Conservation (phyloP, 163 green algal genomes). For the Smithsoniella earleae region DNA sequence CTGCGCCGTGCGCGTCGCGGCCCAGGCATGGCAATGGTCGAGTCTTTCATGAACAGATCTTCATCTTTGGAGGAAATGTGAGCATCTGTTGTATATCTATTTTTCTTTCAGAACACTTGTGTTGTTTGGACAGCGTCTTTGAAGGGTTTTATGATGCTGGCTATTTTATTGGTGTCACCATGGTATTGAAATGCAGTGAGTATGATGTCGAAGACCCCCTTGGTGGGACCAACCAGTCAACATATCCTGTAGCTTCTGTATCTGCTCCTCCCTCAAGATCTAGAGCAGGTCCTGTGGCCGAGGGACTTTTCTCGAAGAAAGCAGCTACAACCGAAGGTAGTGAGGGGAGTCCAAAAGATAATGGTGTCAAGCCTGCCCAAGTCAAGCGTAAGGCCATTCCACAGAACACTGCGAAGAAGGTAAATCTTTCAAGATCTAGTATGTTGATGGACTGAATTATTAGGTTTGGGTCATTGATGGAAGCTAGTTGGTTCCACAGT, state of each 20-base stretch:
- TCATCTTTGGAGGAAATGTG: background rate
- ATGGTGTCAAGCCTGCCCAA: no score
- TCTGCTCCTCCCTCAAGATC: background rate
- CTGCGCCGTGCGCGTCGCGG: constrained; percentile 20
- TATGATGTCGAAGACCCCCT: background rate
- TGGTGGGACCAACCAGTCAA: background rate
- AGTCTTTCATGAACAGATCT: background rate
- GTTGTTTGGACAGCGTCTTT: no score
- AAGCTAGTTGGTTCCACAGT: no score
- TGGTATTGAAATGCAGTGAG: background rate
- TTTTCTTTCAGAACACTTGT: no score
- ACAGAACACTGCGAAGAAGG: background rate
- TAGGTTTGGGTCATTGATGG: no score
- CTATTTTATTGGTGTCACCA: background rate
- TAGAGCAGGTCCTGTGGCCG: background rate
- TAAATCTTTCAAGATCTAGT: background rate
- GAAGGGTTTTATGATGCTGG: background rate
- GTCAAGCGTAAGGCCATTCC: background rate
- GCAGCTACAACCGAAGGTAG: background rate
- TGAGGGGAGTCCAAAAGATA: no score
- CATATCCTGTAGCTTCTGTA: background rate
- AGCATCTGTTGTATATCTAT: no score
- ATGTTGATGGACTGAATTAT: no score
- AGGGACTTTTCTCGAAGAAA: constrained; percentile 15
- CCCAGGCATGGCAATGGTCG: constrained; percentile 24